Conservation (phyloP, 2,329 filamentous ascomycete genomes). For the Fusarium torreyae region DNA sequence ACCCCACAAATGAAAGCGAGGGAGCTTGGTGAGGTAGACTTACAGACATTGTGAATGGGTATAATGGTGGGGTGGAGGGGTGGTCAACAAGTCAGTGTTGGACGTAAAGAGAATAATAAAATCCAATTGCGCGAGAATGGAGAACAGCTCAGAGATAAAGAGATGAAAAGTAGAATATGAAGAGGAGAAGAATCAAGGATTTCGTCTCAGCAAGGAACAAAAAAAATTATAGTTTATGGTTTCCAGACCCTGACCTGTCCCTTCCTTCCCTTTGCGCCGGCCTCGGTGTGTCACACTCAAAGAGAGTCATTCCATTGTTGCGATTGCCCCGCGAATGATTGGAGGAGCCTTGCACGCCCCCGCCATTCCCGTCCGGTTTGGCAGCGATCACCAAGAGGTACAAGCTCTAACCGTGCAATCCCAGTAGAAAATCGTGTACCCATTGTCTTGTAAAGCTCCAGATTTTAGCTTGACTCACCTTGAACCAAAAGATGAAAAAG, state of each 20-base stretch:
- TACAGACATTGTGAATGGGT: constrained; percentile 48
- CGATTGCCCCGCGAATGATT: constrained; percentile 45
- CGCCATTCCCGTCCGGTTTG: constrained; percentile 34
- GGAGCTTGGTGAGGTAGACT: constrained; percentile 31
- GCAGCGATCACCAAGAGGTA: constrained; percentile 24
- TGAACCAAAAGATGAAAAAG: background rate
- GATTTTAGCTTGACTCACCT: constrained; percentile 35
- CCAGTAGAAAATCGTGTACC: constrained; percentile 28
- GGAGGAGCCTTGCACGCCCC: constrained; percentile 30
- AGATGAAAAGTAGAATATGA: background rate
- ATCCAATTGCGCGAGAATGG: constrained; percentile 11
- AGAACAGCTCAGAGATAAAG: constrained; percentile 4
- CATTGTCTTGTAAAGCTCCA: constrained; percentile 13
- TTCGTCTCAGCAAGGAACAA: constrained; percentile 6
- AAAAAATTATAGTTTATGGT: constrained; percentile 26
- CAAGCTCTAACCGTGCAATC: constrained; percentile 12
- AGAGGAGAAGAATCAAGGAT: constrained; percentile 7
- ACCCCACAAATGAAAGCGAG: constrained; percentile 39
- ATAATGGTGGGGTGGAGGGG: constrained; percentile 28
- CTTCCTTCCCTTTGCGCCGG: constrained; percentile 45
- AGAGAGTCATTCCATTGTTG: constrained; percentile 44
- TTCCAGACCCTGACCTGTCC: constrained; percentile 41
- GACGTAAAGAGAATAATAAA: constrained; percentile 2
- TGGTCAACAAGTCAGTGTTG: constrained; percentile 12
- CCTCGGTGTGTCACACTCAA: constrained; percentile 47